These are phyloP conservation scores for Euphorbia peplus DNA, from an alignment of 345 rosid species.

Conservation along the genomic window DNA sequence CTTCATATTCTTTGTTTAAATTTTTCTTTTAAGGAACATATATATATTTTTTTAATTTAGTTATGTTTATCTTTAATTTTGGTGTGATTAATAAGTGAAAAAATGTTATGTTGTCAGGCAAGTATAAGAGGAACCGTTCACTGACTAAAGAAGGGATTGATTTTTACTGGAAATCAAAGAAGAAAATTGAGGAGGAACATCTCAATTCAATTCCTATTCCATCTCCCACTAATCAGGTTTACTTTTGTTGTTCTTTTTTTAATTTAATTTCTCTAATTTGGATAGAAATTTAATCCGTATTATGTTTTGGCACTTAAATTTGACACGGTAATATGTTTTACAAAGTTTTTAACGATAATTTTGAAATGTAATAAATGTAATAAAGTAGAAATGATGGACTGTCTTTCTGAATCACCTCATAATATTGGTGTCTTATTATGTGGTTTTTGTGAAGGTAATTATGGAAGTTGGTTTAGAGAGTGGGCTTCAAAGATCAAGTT, in stretches of 20 bases:
- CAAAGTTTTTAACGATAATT: no score
- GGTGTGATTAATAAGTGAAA: background rate
- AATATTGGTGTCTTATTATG: no score
- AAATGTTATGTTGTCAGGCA: conserved; percentile 37
- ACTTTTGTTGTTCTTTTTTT: no score
- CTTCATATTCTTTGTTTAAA: background rate
- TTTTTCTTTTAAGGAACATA: no score
- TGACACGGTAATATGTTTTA: background rate
- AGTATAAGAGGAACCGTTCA: conserved; percentile 53
- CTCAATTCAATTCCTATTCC: conserved; percentile 37
- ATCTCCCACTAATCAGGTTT: conserved; percentile 15
- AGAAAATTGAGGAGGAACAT: conserved; percentile 61
- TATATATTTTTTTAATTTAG: no score
- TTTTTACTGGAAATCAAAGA: conserved; percentile 65
- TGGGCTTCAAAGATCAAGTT: conserved; percentile 33
- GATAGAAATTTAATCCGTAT: no score
- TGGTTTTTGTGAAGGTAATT: conserved; percentile 12
- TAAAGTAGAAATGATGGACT: no score
- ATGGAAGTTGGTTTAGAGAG: background rate
- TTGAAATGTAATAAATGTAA: no score
- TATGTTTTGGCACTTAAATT: no score
- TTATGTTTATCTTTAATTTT: background rate
- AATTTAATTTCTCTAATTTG: no score
- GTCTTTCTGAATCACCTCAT: no score
- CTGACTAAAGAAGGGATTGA: conserved; percentile 71